A percentile compares a stretch with the other conserved stretches of the same genome.
Conservation (phyloP, 2,329 filamentous ascomycete genomes). For the Xylaria sp. region DNA sequence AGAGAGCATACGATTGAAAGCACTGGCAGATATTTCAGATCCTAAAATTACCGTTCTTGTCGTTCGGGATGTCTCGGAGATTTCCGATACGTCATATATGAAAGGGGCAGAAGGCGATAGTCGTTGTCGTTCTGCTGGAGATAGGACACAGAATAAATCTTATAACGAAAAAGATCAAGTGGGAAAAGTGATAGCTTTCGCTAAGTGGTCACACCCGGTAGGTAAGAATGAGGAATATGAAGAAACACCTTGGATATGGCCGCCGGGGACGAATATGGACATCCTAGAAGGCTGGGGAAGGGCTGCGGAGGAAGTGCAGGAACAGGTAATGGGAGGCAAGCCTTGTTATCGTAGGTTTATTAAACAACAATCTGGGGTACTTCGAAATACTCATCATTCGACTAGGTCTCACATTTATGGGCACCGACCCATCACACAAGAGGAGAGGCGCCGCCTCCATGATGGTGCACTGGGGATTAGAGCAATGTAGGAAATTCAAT, state of each 20-base stretch:
- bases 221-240: constrained; percentile 28
- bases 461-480: constrained; percentile 42
- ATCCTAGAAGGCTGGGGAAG: constrained; percentile 35
- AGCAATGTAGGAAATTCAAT: constrained; percentile 25
- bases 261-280: constrained; percentile 37
- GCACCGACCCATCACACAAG: constrained; percentile 38
- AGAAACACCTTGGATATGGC: constrained; percentile 44
- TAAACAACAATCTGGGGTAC: background rate
- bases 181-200: constrained; percentile 39
- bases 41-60: constrained; percentile 40
- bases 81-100: background rate
- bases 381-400: background rate
- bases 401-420: constrained; percentile 43
- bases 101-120: background rate
- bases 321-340: constrained; percentile 26
- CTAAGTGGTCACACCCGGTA: constrained; percentile 43
- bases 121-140: background rate
- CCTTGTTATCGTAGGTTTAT: constrained; percentile 42
- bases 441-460: constrained; percentile 39
- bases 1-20: constrained; percentile 36
- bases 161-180: background rate
- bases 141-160: no score
- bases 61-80: constrained; percentile 19
- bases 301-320: constrained; percentile 34
- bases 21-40: constrained; percentile 41